Evolutionary conservation across 129 eudicot genomes (phyloP).

Genomic region (Scalesia atractyloides): DNA sequence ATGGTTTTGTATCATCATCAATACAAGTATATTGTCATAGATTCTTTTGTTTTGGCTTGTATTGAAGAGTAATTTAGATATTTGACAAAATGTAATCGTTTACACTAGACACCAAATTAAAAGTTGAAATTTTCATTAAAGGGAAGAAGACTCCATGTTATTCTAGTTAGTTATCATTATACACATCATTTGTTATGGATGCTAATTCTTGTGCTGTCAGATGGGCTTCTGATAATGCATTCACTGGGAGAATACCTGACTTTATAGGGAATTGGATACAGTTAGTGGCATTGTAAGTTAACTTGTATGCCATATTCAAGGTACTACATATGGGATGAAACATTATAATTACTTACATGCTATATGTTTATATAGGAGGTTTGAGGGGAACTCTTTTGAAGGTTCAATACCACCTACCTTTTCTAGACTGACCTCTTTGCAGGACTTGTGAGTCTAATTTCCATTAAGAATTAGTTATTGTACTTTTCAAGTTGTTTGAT

Average conservation of each 20-base stretch:
- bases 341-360: no score
- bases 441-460: no score
- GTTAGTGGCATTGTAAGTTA: slow-evolving; percentile 46
- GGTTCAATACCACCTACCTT: no score
- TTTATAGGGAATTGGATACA: slow-evolving; percentile 71
- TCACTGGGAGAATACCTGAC: slow-evolving; percentile 71
- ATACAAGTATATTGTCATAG: no score
- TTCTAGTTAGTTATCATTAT: slow-evolving; percentile 6
- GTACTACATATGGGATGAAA: no score
- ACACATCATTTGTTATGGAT: not conserved
- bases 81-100: not conserved
- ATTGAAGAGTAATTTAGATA: not conserved
- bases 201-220: slow-evolving; percentile 40
- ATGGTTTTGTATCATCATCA: no score
- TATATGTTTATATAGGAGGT: no score
- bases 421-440: no score
- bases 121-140: not conserved
- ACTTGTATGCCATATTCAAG: not conserved
- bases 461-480: not conserved
- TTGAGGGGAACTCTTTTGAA: no score
- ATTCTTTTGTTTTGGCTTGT: no score
- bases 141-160: not conserved
- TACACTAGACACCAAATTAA: not conserved
- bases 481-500: slow-evolving; percentile 4
- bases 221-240: slow-evolving; percentile 61